Evolutionary conservation across 2,329 filamentous ascomycete species (phyloP), one percentile per base, ranked within the genome.

Genomic region (Boeremia lycopersici): DNA sequence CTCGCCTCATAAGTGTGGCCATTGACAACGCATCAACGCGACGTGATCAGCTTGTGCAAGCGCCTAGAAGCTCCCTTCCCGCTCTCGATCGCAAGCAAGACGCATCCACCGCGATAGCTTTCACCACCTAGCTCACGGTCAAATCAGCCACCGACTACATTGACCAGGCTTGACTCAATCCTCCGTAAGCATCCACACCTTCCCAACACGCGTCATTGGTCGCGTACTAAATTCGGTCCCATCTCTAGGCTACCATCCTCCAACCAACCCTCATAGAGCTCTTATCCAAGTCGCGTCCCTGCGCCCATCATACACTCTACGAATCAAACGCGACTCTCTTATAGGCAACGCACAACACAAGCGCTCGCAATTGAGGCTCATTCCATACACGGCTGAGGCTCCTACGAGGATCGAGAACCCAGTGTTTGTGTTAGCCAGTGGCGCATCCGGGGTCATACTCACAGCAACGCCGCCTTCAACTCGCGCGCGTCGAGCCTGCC

Each of bases 11-110:
- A 72, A 72, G 71, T 69, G 68, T 72, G 70, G 72, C 72, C 73
- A 76, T 75, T 76, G 74, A 75, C 74, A 76, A 71, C 74, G 68
- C 74, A 76, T 76, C 73, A 70, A 73, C 60, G 68, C 70, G 67
- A 74, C 71, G 70, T 74, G 72, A 74, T 67, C 59, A 68, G 56
- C 64, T 59, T 62, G 56, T 62, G 59, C 63, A 62, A 60, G 57
- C 63, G 66, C 62, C 67, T 65, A 69, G 68, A 63, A 56, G 69
- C 64, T 63, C 62, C 55, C 61, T 65, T 65, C 66, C 62, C 61
- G 62, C 60, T 44, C 62, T 61, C 59, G 54, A 65, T 56, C 65
- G 65, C 73, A 74, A 73, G 68, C 71, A 71, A 61, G 59, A 56
- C 56, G 57, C 59, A 56, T 48, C 56, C 28, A 39, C 64, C 65